Evolutionary conservation across 75 land plant genomes (phyloP), one percentile per base, ranked within the genome.

Genomic region (Azolla pinnata): DNA sequence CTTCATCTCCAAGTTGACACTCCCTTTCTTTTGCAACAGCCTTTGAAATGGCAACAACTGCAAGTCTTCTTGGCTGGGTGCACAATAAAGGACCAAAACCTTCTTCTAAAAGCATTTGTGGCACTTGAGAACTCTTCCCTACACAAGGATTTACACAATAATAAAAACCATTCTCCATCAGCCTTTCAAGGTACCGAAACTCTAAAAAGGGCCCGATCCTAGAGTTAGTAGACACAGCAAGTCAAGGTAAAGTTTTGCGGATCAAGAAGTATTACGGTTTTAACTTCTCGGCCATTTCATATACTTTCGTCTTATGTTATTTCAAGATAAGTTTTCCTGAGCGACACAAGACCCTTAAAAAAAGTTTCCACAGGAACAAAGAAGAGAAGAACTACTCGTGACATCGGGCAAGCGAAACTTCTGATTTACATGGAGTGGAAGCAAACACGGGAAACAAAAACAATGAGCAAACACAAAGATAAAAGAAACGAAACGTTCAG

Each of bases 101-200:
- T 56, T 78, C 84, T 35, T 89, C 90, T 42, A 86, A 62, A 44
- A 89, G 76, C 67, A 89, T 86, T 48, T 83, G 86, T 14, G 96
- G 96, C 62, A 89, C 81, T 64, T 89, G 96, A 34, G 96, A 80
- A 82, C 96, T 89, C 56, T 89, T 89, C 20, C 96, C 96, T 89
- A 27, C 54, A 52, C 24, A 20, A 47, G 19, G 19, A 4, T 20
- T 12, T 3, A 12, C 7, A 47, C 50, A 47, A 20, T 3, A 9
- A 47, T 4, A 47, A 47, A 20, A 9, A 47, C 50, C 50, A 12
- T 3, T 18, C 10, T 3, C 20, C 4, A 47, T 7, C 10, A 47
- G 19, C 4, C 50, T 12, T 20, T 9, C 10, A 47, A 9, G 3
- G 50, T n/a, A n/a, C n/a, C n/a, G n/a, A n/a, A n/a, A 14, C 42